Evolutionary conservation across 768 basidiomycete genomes (phyloP).

Genomic region (Termitomyces titanicus): DNA sequence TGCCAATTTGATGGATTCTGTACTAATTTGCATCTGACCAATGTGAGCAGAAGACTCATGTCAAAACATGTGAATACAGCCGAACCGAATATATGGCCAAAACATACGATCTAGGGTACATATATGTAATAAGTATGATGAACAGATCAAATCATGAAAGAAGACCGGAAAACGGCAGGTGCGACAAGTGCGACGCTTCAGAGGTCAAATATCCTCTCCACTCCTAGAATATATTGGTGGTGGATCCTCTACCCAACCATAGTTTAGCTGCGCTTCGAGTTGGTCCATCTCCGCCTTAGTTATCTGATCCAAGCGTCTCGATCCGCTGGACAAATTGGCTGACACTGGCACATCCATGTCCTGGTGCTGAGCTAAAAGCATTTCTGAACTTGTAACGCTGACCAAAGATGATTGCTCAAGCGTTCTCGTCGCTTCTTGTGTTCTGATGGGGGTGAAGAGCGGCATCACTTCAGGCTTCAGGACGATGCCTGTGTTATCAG

Average conservation of each 20-base stretch:
- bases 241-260: constrained; percentile 8
- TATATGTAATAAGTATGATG: too few relatives aligned
- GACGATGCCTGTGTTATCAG: neutral
- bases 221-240: constrained; percentile 10
- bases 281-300: constrained; percentile 10
- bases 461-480: neutral
- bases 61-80: too few relatives aligned
- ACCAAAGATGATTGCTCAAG: neutral
- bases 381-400: neutral
- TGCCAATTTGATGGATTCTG: too few relatives aligned
- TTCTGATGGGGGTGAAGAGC: neutral
- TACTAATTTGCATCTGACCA: too few relatives aligned
- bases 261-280: constrained; percentile 5
- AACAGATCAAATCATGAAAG: too few relatives aligned
- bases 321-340: neutral
- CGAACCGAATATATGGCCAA: too few relatives aligned
- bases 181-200: neutral
- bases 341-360: neutral
- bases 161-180: too few relatives aligned
- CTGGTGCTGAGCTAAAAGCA: neutral
- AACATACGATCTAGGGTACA: too few relatives aligned
- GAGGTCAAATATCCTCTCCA: neutral
- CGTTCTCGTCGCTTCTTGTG: neutral
- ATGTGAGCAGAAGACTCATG: too few relatives aligned
- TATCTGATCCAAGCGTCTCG: neutral